Conservation (phyloP, 352 stramenopile genomes). For the Globisporangium heterothallicum region DNA sequence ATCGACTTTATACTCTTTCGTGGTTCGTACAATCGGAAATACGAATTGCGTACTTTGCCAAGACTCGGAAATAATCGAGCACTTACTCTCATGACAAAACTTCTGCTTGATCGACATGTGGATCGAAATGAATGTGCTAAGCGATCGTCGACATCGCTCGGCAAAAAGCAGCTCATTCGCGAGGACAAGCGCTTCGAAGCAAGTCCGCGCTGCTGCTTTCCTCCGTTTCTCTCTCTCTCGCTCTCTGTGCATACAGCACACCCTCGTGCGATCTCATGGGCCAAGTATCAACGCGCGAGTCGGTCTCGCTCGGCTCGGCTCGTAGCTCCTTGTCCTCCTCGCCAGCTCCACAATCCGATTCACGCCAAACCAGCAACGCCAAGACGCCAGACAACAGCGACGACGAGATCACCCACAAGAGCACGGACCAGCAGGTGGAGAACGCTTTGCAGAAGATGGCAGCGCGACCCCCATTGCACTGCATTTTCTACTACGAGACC, state of each 20-base stretch:
- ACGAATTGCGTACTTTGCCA: too few species aligned
- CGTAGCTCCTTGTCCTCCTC: conserved; percentile 3
- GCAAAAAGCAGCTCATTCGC: too few species aligned
- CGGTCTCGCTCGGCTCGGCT: conserved; percentile 1
- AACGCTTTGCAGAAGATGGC: conserved; percentile 20
- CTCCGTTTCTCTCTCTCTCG: not conserved
- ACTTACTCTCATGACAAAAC: too few species aligned
- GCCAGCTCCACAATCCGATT: not conserved
- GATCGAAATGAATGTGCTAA: too few species aligned
- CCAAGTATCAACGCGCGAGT: conserved; percentile 5
- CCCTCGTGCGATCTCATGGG: not conserved
- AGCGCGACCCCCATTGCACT: conserved; percentile 46
- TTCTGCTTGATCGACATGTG: too few species aligned
- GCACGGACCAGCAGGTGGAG: conserved; percentile 4
- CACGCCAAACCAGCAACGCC: not conserved
- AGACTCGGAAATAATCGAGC: too few species aligned
- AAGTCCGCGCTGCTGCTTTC: too few species aligned
- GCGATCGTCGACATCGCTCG: too few species aligned
- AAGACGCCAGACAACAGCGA: not conserved
- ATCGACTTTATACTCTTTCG: too few species aligned
- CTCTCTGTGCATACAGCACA: not conserved
- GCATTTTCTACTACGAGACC: conserved; percentile 67
- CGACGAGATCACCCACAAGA: not conserved
- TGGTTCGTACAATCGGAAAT: too few species aligned
- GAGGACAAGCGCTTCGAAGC: too few species aligned